Percentiles rank a stretch among this genome's conserved stretches.
Evolutionary conservation across 352 stramenopile genomes (phyloP).

Genomic region (Blastocystis sp.): DNA sequence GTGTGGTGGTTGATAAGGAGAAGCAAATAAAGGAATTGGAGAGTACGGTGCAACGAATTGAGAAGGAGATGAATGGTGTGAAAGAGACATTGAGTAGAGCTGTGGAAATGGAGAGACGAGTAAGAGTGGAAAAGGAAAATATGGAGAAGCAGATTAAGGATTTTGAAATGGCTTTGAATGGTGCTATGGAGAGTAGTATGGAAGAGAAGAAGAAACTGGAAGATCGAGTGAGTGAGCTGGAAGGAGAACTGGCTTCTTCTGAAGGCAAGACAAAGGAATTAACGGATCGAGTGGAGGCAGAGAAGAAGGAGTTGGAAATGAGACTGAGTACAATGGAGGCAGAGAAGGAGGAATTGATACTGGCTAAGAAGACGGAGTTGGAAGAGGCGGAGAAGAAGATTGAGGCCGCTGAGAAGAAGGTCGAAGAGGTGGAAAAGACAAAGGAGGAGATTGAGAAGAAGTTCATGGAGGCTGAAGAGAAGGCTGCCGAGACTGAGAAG

Average conservation of each 20-base stretch:
- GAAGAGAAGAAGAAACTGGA: constrained; percentile 1
- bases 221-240: background rate
- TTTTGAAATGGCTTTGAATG: background rate
- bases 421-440: background rate
- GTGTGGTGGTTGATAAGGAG: background rate
- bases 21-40: background rate
- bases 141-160: background rate
- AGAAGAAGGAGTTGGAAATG: background rate
- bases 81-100: background rate
- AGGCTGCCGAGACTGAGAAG: background rate
- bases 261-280: background rate
- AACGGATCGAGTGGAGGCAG: background rate
- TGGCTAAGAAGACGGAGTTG: background rate
- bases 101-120: background rate
- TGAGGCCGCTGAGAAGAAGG: background rate
- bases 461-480: background rate
- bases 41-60: background rate
- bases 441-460: background rate
- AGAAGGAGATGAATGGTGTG: constrained; percentile 2
- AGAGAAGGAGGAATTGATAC: background rate
- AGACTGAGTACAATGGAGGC: background rate
- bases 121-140: background rate
- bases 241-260: background rate
- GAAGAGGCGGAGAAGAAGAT: background rate
- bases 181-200: background rate